phyloP scores from a whole-genome alignment of 2,329 filamentous ascomycete genomes.

The Endothia cerciana region DNA sequence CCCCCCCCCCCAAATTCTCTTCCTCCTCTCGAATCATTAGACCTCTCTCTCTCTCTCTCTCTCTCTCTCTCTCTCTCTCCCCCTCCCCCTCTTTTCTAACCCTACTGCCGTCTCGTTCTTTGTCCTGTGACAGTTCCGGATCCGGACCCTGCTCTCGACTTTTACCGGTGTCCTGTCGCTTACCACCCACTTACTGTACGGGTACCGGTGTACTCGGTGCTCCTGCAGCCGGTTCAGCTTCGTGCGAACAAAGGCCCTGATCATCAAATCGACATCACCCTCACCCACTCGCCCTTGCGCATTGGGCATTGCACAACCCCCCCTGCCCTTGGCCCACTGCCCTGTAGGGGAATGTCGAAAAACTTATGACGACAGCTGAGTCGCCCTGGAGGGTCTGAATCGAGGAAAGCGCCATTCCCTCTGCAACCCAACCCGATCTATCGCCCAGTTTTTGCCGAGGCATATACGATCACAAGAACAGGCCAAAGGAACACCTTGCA shows the following conservation, averaged over 20 bases:
- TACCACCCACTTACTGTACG: too few relatives aligned
- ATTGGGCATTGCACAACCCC: not conserved
- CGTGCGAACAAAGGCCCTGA: not conserved
- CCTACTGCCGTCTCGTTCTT: not conserved
- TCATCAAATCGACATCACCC: not conserved
- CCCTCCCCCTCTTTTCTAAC: not conserved
- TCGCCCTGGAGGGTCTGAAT: not conserved
- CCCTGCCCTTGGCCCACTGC: not conserved
- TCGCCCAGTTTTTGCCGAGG: too few relatives aligned
- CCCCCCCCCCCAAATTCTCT: not conserved
- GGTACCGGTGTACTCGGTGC: not conserved
- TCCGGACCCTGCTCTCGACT: not conserved
- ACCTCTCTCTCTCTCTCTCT: too few relatives aligned
- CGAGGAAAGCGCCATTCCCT: conserved; percentile 5
- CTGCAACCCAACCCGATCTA: not conserved
- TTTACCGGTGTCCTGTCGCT: too few relatives aligned
- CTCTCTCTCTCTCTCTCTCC: not conserved
- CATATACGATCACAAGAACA: too few relatives aligned
- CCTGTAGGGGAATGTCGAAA: not conserved
- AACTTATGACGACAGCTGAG: conserved; percentile 3
- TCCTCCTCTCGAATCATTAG: not conserved
- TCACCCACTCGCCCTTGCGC: not conserved
- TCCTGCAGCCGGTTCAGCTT: not conserved
- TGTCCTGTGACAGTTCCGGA: not conserved
- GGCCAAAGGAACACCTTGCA: conserved; percentile 13